A percentile compares a stretch with the other conserved stretches of the same genome.
phyloP scores from a whole-genome alignment of 495 filamentous ascomycete species.

The Aspergillus ostianus region DNA sequence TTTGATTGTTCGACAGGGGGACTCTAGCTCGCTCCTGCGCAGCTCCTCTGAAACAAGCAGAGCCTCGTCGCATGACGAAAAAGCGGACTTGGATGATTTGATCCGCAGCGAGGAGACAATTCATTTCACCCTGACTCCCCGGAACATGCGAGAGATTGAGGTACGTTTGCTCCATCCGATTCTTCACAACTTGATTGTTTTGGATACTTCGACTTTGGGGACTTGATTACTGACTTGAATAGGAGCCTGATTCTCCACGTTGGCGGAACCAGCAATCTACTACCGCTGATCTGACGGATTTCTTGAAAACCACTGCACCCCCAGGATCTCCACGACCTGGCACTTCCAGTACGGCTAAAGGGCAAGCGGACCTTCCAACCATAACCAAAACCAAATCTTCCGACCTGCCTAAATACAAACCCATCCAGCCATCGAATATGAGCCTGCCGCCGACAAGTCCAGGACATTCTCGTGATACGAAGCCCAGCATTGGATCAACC shows the following conservation, averaged over 20 bases:
- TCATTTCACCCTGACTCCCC: slow-evolving; percentile 89
- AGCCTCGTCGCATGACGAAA: slow-evolving; percentile 47
- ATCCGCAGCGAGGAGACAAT: slow-evolving; percentile 90
- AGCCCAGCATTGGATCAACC: slow-evolving; percentile 60
- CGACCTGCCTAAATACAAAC: slow-evolving; percentile 28
- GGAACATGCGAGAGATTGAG: slow-evolving; percentile 82
- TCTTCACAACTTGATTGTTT: not conserved
- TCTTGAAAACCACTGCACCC: slow-evolving; percentile 36
- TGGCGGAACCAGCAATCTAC: slow-evolving; percentile 32
- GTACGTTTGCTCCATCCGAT: slow-evolving; percentile 41
- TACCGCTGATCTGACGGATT: slow-evolving; percentile 38
- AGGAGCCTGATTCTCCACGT: slow-evolving; percentile 44
- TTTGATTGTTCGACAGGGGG: slow-evolving; percentile 33
- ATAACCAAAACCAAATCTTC: slow-evolving; percentile 22
- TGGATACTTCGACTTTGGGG: not conserved
- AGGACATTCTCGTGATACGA: slow-evolving; percentile 64
- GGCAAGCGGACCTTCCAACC: slow-evolving; percentile 17
- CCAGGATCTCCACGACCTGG: slow-evolving; percentile 21
- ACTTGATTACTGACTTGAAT: slow-evolving; percentile 9
- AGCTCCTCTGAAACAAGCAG: slow-evolving; percentile 50
- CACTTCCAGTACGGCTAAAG: slow-evolving; percentile 24
- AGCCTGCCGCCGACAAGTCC: slow-evolving; percentile 22
- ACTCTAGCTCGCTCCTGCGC: slow-evolving; percentile 33
- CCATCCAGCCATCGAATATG: slow-evolving; percentile 30
- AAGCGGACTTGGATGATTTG: slow-evolving; percentile 73